Percentiles rank a stretch among this genome's conserved stretches.
phyloP scores from a whole-genome alignment of 345 rosid species.

The Acer campestre region DNA sequence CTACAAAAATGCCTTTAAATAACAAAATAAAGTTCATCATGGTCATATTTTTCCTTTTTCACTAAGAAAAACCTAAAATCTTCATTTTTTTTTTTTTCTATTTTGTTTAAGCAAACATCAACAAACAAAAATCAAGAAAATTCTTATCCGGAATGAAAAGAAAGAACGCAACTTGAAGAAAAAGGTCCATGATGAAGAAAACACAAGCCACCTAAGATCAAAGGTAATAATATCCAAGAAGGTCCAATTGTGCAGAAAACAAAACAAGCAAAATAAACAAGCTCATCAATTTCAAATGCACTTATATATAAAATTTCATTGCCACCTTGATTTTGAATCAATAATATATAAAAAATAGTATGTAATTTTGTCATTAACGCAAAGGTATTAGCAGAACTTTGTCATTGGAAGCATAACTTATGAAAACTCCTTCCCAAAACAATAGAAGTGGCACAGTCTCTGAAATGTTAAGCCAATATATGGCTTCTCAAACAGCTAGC shows the following conservation, averaged over 20 bases:
- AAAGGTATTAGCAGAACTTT: background rate
- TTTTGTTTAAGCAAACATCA: background rate
- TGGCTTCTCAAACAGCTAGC: background rate
- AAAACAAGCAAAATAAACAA: background rate
- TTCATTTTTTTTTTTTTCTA: background rate
- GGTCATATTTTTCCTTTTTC: background rate
- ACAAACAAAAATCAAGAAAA: background rate
- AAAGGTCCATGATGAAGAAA: background rate
- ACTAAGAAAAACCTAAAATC: background rate
- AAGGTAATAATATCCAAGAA: background rate
- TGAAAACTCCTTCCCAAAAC: background rate
- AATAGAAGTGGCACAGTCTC: background rate
- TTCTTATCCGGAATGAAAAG: background rate
- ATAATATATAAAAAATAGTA: background rate
- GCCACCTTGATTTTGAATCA: background rate
- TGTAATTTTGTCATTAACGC: background rate
- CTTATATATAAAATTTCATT: background rate
- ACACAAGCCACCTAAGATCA: background rate
- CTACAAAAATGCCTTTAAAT: background rate
- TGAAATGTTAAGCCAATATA: background rate
- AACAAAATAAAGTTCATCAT: background rate
- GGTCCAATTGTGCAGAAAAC: background rate
- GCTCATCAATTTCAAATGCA: conserved; percentile 1
- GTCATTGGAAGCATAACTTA: background rate
- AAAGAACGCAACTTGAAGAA: background rate